Evolutionary conservation across 805 yeast species (phyloP), one percentile per base, ranked within the genome.

Genomic region (Candida insectorum): DNA sequence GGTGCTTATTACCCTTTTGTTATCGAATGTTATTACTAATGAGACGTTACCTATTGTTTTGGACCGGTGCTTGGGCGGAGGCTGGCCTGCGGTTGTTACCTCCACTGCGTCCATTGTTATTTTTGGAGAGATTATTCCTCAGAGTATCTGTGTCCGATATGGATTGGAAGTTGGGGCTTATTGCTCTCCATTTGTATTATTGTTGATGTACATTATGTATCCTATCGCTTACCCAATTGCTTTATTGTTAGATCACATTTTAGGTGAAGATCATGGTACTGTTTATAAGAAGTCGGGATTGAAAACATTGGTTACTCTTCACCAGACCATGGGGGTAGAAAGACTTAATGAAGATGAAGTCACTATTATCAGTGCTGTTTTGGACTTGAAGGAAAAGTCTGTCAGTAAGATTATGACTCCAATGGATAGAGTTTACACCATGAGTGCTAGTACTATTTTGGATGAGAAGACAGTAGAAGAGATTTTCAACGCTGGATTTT

Each of bases 211-310:
- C 58, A 23, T 80, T 27, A 77, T 91, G 84, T 88, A 83, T 56
- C 97, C 97, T 0, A 69, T 91, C 27, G 95, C 97, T 1, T 86
- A 86, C 51, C 98, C 98, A 2, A 80, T 82, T 39, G 91, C 97
- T 1, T 51, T 77, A 39, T 65, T 91, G 23, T 71, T 91, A 44
- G 98, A 91, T 60, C 71, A 74, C 49, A 72, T 82, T 23, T 69
- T 91, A 22, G 98, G 98, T 34, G 95, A 91, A 62, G 96, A 87
- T 60, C 97, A 91, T 58, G 97, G 98, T 21, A 88, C 96, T 2
- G 77, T 91, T 25, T 91, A 91, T 65, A 87, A 86, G 56, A 87
- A 86, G 58, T 81, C 87, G 5, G 97, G 97, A 1, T 75, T 91
- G 51, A 91, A 93, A 61, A 86, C 97, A 2, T 72, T 91, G 47